Evolutionary conservation across 805 yeast genomes (phyloP).

Genomic region (Candida schatavii): DNA sequence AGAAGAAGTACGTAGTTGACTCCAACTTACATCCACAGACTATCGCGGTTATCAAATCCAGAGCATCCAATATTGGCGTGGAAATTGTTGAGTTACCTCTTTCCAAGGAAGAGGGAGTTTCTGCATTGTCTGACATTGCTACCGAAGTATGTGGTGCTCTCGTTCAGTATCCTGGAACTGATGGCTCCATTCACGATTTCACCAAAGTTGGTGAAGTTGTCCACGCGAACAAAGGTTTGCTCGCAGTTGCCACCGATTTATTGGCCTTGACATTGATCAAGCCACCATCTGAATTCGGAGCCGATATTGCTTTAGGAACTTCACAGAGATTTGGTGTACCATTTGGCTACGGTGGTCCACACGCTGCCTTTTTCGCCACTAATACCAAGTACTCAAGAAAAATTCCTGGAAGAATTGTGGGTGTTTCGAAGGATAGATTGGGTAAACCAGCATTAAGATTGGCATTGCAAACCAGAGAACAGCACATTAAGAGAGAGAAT

Average conservation of each 20-base stretch:
- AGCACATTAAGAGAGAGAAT: constrained; percentile 94
- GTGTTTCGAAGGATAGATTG: constrained; percentile 86
- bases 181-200: constrained; percentile 63
- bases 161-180: constrained; percentile 87
- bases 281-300: constrained; percentile 83
- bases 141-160: constrained; percentile 70
- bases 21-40: constrained; percentile 81
- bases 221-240: constrained; percentile 70
- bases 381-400: constrained; percentile 78
- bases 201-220: constrained; percentile 57
- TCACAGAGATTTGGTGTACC: constrained; percentile 98
- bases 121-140: constrained; percentile 20
- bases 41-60: constrained; percentile 67
- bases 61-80: constrained; percentile 74
- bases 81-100: constrained; percentile 59
- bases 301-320: constrained; percentile 90
- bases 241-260: constrained; percentile 88
- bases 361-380: constrained; percentile 95
- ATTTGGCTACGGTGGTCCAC: constrained; percentile 98
- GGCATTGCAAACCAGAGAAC: constrained; percentile 97
- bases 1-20: constrained; percentile 68
- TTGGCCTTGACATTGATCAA: constrained; percentile 82
- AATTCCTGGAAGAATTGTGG: constrained; percentile 95
- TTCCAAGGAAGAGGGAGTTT: constrained; percentile 35
- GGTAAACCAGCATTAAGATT: constrained; percentile 87